Conservation (phyloP, 352 stramenopile species). For the Phytophthora niederhauseri region DNA sequence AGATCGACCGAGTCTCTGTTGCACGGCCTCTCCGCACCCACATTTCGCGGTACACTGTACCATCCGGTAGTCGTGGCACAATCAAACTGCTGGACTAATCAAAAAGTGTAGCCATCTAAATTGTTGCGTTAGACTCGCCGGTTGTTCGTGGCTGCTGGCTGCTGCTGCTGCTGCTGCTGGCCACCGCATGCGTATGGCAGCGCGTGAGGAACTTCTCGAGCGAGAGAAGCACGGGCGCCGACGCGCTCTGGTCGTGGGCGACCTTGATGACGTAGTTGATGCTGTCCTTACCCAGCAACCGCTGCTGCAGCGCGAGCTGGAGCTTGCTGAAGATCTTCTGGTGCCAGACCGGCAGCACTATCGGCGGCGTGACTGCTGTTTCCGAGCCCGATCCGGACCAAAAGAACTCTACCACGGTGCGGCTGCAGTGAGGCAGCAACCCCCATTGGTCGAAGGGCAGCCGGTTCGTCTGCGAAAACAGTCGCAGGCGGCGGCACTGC, state of each 20-base stretch:
- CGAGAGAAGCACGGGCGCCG: conserved; percentile 33
- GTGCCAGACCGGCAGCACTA: conserved; percentile 47
- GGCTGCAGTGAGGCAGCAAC: conserved; percentile 37
- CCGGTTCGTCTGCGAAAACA: conserved; percentile 59
- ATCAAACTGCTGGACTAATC: background rate
- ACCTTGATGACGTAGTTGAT: conserved; percentile 51
- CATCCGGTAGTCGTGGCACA: background rate
- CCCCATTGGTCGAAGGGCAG: conserved; percentile 57
- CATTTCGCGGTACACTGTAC: background rate
- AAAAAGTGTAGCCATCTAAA: background rate
- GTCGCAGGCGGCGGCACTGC: conserved; percentile 54
- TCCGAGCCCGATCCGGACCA: conserved; percentile 17
- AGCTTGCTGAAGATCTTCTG: conserved; percentile 49
- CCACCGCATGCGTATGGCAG: conserved; percentile 18
- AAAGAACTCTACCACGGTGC: conserved; percentile 53
- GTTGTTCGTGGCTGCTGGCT: background rate
- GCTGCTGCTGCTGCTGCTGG: background rate
- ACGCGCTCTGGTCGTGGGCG: conserved; percentile 46
- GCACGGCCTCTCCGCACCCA: background rate
- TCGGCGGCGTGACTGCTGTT: background rate
- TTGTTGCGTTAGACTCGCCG: background rate
- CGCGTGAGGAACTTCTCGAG: conserved; percentile 60
- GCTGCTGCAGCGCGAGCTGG: conserved; percentile 54
- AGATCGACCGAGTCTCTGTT: background rate
- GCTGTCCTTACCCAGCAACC: conserved; percentile 61